phyloP scores from a whole-genome alignment of 371 early-diverging fungal genomes.

The Lichtheimia hyalospora region DNA sequence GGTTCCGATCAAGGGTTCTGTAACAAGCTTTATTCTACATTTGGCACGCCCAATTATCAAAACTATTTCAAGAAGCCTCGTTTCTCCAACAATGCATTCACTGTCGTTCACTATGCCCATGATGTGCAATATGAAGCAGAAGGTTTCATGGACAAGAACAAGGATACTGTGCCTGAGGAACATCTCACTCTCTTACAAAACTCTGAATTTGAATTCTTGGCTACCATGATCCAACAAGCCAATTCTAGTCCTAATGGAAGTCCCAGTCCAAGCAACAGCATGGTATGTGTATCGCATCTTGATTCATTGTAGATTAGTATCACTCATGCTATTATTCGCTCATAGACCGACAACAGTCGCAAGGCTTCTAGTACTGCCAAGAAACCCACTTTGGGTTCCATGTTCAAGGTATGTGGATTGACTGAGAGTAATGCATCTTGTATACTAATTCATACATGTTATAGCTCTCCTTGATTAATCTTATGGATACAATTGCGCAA shows the following conservation, averaged over 20 bases:
- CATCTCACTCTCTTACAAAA: slow-evolving; percentile 71
- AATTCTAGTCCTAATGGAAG: slow-evolving; percentile 6
- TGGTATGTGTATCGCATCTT: slow-evolving; percentile 18
- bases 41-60: slow-evolving; percentile 66
- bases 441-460: neutral
- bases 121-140: slow-evolving; percentile 89
- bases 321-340: neutral
- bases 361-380: slow-evolving; percentile 45
- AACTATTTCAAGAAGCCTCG: slow-evolving; percentile 90
- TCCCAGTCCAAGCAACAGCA: slow-evolving; percentile 33
- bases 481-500: slow-evolving; percentile 91
- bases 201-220: slow-evolving; percentile 73
- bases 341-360: slow-evolving; percentile 1
- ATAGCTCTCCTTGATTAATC: slow-evolving; percentile 74
- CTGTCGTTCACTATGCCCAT: slow-evolving; percentile 91
- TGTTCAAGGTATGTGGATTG: slow-evolving; percentile 52
- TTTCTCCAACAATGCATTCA: slow-evolving; percentile 83
- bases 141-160: slow-evolving; percentile 98
- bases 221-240: slow-evolving; percentile 64
- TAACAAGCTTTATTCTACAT: slow-evolving; percentile 82
- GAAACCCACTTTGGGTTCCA: slow-evolving; percentile 90
- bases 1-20: slow-evolving; percentile 84
- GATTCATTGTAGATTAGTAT: neutral
- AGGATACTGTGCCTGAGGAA: slow-evolving; percentile 97
- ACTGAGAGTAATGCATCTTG: neutral